Conservation (phyloP, 2,329 filamentous ascomycete genomes). For the Monosporascus sp. region DNA sequence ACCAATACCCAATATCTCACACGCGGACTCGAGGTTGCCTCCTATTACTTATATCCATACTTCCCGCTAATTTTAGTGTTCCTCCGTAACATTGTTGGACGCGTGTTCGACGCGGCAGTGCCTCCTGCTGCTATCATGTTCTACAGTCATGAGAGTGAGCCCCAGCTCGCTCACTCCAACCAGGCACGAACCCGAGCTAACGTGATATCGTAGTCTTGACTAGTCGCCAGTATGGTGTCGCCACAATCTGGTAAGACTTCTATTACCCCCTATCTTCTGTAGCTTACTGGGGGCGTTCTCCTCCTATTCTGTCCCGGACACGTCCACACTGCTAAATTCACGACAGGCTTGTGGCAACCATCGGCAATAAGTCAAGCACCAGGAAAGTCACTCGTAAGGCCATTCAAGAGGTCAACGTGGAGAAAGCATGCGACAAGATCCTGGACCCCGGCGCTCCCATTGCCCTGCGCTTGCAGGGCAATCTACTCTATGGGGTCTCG, state of each 20-base stretch:
- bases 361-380: slow-evolving; percentile 66
- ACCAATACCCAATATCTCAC: background rate
- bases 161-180: background rate
- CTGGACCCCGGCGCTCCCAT: slow-evolving; percentile 76
- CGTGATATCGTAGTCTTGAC: slow-evolving; percentile 60
- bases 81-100: too few relatives aligned
- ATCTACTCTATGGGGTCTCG: slow-evolving; percentile 78
- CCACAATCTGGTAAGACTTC: slow-evolving; percentile 77
- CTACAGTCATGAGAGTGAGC: slow-evolving; percentile 88
- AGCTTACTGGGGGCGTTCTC: background rate
- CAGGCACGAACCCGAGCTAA: slow-evolving; percentile 14
- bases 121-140: slow-evolving; percentile 59
- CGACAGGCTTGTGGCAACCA: slow-evolving; percentile 81
- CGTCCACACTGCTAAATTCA: background rate
- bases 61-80: too few relatives aligned
- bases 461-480: slow-evolving; percentile 84
- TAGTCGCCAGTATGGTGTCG: slow-evolving; percentile 82
- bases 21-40: background rate
- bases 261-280: too few relatives aligned
- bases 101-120: background rate
- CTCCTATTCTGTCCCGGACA: background rate
- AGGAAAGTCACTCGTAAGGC: slow-evolving; percentile 78
- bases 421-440: slow-evolving; percentile 85
- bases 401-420: slow-evolving; percentile 82
- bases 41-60: too few relatives aligned